Percentiles rank a stretch among this genome's conserved stretches.
These are phyloP conservation scores for Colletotrichum gigasporum DNA, from an alignment of 2,329 filamentous ascomycete species.

Conservation along the genomic window DNA sequence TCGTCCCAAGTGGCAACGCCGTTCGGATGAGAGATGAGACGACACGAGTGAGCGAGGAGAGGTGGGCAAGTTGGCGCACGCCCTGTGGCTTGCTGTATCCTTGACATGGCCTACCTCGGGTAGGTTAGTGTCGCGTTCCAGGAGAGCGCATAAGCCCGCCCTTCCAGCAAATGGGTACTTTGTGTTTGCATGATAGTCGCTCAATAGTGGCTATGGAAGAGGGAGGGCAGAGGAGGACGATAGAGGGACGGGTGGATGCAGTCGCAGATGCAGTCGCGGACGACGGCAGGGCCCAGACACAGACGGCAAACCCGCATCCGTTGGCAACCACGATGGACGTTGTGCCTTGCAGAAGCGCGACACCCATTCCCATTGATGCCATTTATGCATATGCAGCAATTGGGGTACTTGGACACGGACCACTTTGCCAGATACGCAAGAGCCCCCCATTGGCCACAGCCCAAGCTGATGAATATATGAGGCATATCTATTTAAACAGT, in stretches of 20 bases:
- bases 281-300: neutral
- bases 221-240: neutral
- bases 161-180: too few species aligned
- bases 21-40: neutral
- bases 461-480: too few species aligned
- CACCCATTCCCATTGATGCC: too few species aligned
- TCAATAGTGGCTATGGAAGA: neutral
- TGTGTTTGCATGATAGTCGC: neutral
- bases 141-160: neutral
- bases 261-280: neutral
- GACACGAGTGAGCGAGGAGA: neutral
- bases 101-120: too few species aligned
- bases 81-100: conserved; percentile 26
- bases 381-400: too few species aligned
- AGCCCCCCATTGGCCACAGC: too few species aligned
- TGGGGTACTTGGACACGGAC: too few species aligned
- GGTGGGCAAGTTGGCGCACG: neutral
- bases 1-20: neutral
- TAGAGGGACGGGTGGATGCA: neutral
- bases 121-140: neutral
- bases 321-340: too few species aligned
- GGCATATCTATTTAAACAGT: too few species aligned
- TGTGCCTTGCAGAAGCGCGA: neutral
- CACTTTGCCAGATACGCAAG: too few species aligned
- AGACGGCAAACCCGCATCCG: neutral